Base-by-base conservation (phyloP, 2,329 filamentous ascomycete genomes). In the Fusarium siculi region DNA sequence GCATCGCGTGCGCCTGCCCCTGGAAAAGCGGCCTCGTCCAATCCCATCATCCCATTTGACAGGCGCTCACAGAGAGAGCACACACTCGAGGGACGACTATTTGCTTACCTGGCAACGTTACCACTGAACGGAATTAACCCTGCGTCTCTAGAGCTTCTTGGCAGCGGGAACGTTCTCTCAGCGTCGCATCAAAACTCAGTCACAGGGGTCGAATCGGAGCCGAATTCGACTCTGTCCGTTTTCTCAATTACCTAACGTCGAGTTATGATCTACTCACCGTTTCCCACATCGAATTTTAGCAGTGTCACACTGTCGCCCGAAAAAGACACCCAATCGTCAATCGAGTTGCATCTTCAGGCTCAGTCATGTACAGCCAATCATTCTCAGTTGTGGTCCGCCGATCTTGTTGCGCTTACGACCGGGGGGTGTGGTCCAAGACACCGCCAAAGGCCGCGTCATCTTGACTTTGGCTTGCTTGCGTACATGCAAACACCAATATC, bases 391-490 rank as follows among this genome's bases (percentile, higher is more conserved):
- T 68, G 44, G 59, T 50, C 58, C 44, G 64, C 56, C 42, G 53
- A 64, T 69, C 55, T 44, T 63, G 62, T 55, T 64, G 59, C 62
- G 62, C 65, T 63, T 69, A 76, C 71, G 68, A 69, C 72, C 46
- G 63, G 75, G 73, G 75, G 70, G 75, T 76, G 74, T 58, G 39
- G 52, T 55, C 28, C 47, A 62, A 72, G 68, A 77, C 74, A 74
- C 72, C 61, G 60, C 60, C 58, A 72, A 52, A 76, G 75, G 74
- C 74, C 75, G 75, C 75, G 75, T 77, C 75, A 77, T 75, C 75
- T 75, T 77, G 57, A 67, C 61, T 67, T 65, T 68, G 60, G 73
- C 75, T 77, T 77, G 75, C 74, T 77, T 77, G 75, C 74, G 74
- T 74, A 77, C 66, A 62, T 55, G 46, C 64, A 68, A 73, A 74